Evolutionary conservation across 2,329 filamentous ascomycete species (phyloP), one percentile per base, ranked within the genome.

Genomic region (Clathrospora elynae): DNA sequence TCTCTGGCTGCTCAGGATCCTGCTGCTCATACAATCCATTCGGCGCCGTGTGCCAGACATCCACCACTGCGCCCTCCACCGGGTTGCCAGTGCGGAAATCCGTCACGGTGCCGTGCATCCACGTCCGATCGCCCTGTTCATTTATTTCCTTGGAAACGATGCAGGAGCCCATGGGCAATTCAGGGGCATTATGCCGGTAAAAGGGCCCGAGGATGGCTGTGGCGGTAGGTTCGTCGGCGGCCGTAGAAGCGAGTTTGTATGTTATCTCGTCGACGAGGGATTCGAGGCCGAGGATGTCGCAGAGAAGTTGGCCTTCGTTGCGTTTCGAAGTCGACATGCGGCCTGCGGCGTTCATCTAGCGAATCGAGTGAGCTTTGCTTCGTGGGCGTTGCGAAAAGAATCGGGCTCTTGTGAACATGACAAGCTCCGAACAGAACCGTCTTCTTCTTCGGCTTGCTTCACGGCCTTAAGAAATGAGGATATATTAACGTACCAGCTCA

Each of bases 141-240:
- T 52, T 55, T 3, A 73, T 59, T 4, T 75, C 71, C 18, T 78
- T 50, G 74, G 55, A 58, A 1, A 84, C 76, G 50, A 93, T 88
- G 57, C 76, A 84, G 31, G 77, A 80, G 35, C 87, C 89, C 62
- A 87, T 87, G n/a, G 82, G 72, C 32, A 85, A 79, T 44, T 79
- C 72, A 4, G 89, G 88, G 0, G 88, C 83, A 55, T 90, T 79
- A 29, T 82, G 78, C 5, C 88, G 80, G 81, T 88, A 95, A 73
- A 95, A 95, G 1, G 90, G 90, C 0, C 90, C 90, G 0, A 95
- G 79, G 53, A 95, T 90, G 26, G 89, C 84, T 3, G 87, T 87
- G 2, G 87, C 81, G 4, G 88, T 93, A 8, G 83, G 76, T 16
- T 67, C 63, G 41, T 73, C 70, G 14, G 44, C 47, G 1, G 75